phyloP scores from a whole-genome alignment of 805 yeast genomes.

The Saturnispora zaruensis region DNA sequence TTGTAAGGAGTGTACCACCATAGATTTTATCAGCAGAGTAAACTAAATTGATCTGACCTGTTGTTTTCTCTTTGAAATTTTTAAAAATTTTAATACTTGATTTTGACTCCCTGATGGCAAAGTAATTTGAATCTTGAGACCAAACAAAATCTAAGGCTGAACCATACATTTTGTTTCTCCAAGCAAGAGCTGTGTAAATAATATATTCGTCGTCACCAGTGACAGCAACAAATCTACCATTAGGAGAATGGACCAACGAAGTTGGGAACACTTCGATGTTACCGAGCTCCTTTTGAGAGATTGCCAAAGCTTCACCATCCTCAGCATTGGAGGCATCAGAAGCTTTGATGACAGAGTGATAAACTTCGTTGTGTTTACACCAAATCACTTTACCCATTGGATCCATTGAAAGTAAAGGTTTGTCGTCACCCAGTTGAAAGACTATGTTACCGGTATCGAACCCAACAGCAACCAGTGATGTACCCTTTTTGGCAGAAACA shows the following conservation, averaged over 20 bases:
- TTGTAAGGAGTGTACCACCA: conserved; percentile 84
- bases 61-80: conserved; percentile 73
- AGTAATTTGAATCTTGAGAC: conserved; percentile 85
- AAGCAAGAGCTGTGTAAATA: conserved; percentile 91
- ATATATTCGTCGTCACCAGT: conserved; percentile 98
- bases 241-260: conserved; percentile 83
- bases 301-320: conserved; percentile 73
- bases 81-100: conserved; percentile 63
- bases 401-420: conserved; percentile 90
- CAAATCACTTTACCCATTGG: conserved; percentile 84
- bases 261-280: conserved; percentile 89
- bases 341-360: conserved; percentile 67
- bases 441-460: conserved; percentile 93
- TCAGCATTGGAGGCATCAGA: conserved; percentile 47
- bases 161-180: conserved; percentile 95
- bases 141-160: conserved; percentile 86
- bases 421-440: conserved; percentile 84
- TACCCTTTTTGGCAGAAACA: conserved; percentile 62
- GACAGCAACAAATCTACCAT: conserved; percentile 94
- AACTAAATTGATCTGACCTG: conserved; percentile 54
- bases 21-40: conserved; percentile 72
- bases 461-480: conserved; percentile 82
- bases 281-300: conserved; percentile 88
- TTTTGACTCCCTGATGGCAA: conserved; percentile 69
- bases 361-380: conserved; percentile 86